A percentile compares a stretch with the other conserved stretches of the same genome.
These are phyloP conservation scores for Penicillium bovifimosum DNA, from an alignment of 495 filamentous ascomycete species.

Conservation along the genomic window DNA sequence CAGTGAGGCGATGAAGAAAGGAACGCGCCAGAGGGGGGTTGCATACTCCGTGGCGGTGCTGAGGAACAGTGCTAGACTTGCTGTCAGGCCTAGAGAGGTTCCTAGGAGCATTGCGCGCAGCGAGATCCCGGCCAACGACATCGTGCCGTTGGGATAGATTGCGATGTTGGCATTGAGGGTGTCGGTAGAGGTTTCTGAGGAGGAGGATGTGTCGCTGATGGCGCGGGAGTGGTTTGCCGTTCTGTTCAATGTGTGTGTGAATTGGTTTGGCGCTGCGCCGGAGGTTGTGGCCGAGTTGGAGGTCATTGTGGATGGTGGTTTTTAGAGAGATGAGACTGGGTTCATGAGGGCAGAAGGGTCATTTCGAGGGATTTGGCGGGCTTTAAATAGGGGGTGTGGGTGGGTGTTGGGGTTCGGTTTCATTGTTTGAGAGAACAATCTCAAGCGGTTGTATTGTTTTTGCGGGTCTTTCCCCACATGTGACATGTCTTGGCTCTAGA, in stretches of 20 bases:
- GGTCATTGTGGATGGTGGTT: constrained; percentile 3
- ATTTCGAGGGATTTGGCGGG: not conserved
- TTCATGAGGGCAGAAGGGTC: not conserved
- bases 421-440: constrained; percentile 8
- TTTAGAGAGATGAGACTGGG: not conserved
- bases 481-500: not conserved
- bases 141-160: constrained; percentile 51
- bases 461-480: not conserved
- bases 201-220: not conserved
- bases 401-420: not conserved
- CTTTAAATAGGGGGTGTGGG: not conserved
- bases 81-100: constrained; percentile 40
- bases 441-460: constrained; percentile 1
- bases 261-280: constrained; percentile 8
- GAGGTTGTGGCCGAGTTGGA: constrained; percentile 9
- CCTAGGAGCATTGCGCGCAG: constrained; percentile 63
- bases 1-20: constrained; percentile 72
- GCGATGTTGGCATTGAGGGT: constrained; percentile 19
- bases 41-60: constrained; percentile 27
- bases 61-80: constrained; percentile 38
- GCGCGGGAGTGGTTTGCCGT: constrained; percentile 5
- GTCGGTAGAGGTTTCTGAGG: constrained; percentile 7
- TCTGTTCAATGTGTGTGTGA: constrained; percentile 1
- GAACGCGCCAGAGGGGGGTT: constrained; percentile 68
- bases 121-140: constrained; percentile 75